Base-by-base conservation (phyloP, 2,329 filamentous ascomycete species). In the Pestalotiopsis sp. region DNA sequence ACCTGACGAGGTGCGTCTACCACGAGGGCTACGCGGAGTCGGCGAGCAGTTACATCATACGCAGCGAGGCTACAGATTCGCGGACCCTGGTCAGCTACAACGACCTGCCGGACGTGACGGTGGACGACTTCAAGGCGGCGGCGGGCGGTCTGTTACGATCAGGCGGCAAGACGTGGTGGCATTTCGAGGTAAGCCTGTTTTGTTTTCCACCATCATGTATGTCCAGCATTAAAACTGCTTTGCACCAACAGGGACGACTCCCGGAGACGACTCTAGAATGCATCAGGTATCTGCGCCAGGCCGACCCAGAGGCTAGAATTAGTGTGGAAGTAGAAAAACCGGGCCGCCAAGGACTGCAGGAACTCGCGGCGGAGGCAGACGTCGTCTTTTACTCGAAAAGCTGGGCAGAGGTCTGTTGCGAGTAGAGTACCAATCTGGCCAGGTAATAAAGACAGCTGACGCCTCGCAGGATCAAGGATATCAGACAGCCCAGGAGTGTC, bases 311-410 rank as follows among this genome's bases (percentile, higher is more conserved):
- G 4, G 80, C 83, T 60, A 83, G 73, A 60, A 81, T 93, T 74
- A 94, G 91, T 76, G 88, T 93, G 66, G 92, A 94, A 77, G 81
- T 91, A 56, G 91, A 94, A 79, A 93, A 92, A 75, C 91, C 91
- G 2, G 84, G 83, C 13, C 85, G 91, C 11, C 76, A 79, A 35
- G 89, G 89, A 2, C 81, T 93, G 66, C 79, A 82, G 63, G 81
- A 86, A 35, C 82, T 93, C 61, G 89, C 89, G 30, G 81, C 81
- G 48, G 82, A 85, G 71, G 91, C 90, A 26, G 89, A 93, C 74
- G 85, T 92, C 20, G 87, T 93, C n/a, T 92, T 93, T 76, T 93
- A 91, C 78, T 92, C 91, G 13, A 87, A 85, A 73, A 84, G 83
- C 64, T 94, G 91, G 91, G 91, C 91, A 68, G 85, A 90, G 81